Evolutionary conservation across 2,329 filamentous ascomycete genomes (phyloP).

Genomic region (Xylaria multiplex): DNA sequence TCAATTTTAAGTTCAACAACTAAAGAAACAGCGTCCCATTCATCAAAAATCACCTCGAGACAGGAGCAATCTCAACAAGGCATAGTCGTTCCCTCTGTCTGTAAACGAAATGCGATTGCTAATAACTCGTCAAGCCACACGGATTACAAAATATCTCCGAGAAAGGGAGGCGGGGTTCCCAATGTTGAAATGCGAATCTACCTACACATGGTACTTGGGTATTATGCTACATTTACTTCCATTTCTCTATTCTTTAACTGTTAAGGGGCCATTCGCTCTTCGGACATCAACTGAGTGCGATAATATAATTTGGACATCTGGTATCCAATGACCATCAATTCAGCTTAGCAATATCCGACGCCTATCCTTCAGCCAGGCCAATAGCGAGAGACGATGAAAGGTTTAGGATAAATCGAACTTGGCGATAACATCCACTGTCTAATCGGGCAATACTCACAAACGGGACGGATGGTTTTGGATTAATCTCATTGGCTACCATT

Average conservation of each 20-base stretch:
- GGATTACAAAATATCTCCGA: not conserved
- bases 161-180: not conserved
- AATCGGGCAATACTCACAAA: not conserved
- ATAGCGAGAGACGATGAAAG: not conserved
- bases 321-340: not conserved
- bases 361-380: not conserved
- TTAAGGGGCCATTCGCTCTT: not conserved
- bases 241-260: not conserved
- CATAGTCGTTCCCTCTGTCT: too few relatives aligned
- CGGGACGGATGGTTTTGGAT: not conserved
- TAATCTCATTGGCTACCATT: constrained; percentile 20
- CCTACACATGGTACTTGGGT: too few relatives aligned
- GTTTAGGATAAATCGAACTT: constrained; percentile 21
- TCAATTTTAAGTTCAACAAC: too few relatives aligned
- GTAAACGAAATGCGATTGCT: not conserved
- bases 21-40: too few relatives aligned
- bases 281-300: constrained; percentile 31
- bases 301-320: not conserved
- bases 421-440: not conserved
- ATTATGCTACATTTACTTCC: not conserved
- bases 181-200: not conserved
- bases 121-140: not conserved
- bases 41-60: too few relatives aligned
- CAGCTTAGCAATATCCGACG: not conserved
- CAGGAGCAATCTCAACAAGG: too few relatives aligned